Evolutionary conservation across 164 flowering plant species (phyloP), one percentile per base, ranked within the genome.

Genomic region (Magnolia officinalis): DNA sequence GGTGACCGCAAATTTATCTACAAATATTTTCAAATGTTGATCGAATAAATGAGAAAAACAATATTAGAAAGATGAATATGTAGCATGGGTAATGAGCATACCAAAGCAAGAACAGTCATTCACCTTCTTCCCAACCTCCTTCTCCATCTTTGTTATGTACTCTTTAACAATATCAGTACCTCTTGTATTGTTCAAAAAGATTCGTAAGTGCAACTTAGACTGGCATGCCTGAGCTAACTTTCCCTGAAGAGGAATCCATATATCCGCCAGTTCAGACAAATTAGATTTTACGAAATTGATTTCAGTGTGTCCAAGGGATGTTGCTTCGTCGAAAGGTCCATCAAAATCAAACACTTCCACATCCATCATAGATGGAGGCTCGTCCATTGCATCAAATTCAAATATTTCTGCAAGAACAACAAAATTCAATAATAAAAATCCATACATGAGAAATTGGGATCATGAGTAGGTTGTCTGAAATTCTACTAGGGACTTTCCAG

Each of bases 381-480:
- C 98, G 71, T 90, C 95, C 97, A 91, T 96, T 70, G 99, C 99
- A 85, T 96, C 98, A 84, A 96, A 96, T 81, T 93, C 99, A 85
- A 92, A 93, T 83, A 96, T 91, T 84, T 96, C 99, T 96, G 93
- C 85, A 87, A 67, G 24, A 19, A 64, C 73, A 83, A 55, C 51
- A 82, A 21, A 11, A 29, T 19, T 50, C 50, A 55, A 11, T 11
- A 11, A 16, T 55, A 11, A 55, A 16, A 55, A 37, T 5, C 45
- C 18, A 9, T 55, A 55, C 61, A 55, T 2, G 61, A 55, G 18
- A 55, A 55, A 55, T 55, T 55, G 13, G 61, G 61, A 55, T 55
- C 18, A 37, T 55, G 61, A 9, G 13, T 55, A 11, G 61, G 61
- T 14, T 55, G 2, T 55, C 13, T 55, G 61, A 55, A 55, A 55